Evolutionary conservation across 2,329 filamentous ascomycete species (phyloP).

Genomic region (Talaromyces albobiverticillius): DNA sequence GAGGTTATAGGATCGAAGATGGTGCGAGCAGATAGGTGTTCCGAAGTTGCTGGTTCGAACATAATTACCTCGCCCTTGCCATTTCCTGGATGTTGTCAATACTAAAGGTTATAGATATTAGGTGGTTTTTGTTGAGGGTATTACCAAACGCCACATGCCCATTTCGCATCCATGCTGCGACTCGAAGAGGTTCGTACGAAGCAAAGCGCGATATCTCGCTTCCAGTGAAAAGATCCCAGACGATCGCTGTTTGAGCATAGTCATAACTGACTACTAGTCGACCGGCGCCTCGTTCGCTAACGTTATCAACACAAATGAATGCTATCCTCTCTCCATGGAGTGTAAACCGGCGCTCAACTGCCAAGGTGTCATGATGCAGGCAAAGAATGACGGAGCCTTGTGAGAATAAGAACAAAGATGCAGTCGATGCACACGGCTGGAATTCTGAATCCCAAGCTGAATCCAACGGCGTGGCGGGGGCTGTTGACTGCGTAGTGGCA

Average conservation of each 20-base stretch:
- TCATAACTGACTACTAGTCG: conserved; percentile 92
- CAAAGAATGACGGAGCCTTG: conserved; percentile 79
- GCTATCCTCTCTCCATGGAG: conserved; percentile 79
- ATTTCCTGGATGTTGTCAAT: conserved; percentile 63
- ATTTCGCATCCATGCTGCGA: conserved; percentile 93
- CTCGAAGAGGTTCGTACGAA: conserved; percentile 80
- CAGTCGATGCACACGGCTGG: conserved; percentile 86
- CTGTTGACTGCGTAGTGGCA: conserved; percentile 52
- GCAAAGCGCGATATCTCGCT: conserved; percentile 88
- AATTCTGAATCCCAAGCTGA: conserved; percentile 53
- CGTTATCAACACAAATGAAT: conserved; percentile 84
- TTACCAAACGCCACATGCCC: conserved; percentile 95
- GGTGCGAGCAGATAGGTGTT: conserved; percentile 86
- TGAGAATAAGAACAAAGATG: conserved; percentile 84
- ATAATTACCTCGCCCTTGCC: conserved; percentile 88
- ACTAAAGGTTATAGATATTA: background rate
- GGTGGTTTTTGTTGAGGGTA: conserved; percentile 24
- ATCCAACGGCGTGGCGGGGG: conserved; percentile 43
- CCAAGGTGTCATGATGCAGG: conserved; percentile 87
- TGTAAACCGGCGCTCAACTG: conserved; percentile 81
- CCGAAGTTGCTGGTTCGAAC: conserved; percentile 88
- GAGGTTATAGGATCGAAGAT: conserved; percentile 96
- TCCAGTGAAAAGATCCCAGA: conserved; percentile 94
- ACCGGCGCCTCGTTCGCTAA: conserved; percentile 81
- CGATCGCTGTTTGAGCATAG: conserved; percentile 82